phyloP scores from a whole-genome alignment of 208 protist genomes.

The Lotmaria passim region DNA sequence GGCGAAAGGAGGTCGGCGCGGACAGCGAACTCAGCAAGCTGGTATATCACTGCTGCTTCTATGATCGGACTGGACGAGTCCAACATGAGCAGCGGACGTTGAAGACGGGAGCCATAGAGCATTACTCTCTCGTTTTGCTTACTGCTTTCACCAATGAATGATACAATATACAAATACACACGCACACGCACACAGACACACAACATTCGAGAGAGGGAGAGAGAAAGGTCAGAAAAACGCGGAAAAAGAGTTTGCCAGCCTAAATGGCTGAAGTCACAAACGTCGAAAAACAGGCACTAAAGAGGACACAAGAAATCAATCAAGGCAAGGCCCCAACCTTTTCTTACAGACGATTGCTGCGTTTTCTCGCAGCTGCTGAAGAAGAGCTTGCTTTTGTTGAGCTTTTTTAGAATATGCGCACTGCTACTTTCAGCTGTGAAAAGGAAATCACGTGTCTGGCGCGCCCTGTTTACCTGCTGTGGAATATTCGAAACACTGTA shows the following conservation, averaged over 20 bases:
- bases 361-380: too few relatives aligned
- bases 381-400: too few relatives aligned
- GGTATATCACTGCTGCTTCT: constrained; percentile 7
- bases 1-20: neutral
- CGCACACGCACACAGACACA: too few relatives aligned
- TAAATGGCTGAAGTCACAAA: too few relatives aligned
- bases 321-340: too few relatives aligned
- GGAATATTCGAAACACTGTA: neutral
- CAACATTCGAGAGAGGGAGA: too few relatives aligned
- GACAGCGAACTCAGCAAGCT: constrained; percentile 7
- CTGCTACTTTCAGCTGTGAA: neutral
- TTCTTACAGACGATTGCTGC: too few relatives aligned
- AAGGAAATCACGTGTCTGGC: neutral
- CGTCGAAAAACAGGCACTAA: too few relatives aligned
- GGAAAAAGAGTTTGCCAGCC: too few relatives aligned
- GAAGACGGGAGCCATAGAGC: neutral
- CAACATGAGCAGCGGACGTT: neutral
- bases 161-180: neutral
- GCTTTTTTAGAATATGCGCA: too few relatives aligned
- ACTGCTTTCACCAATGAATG: neutral
- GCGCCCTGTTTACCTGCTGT: neutral
- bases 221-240: too few relatives aligned
- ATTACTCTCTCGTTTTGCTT: neutral
- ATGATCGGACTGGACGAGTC: neutral
- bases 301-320: too few relatives aligned